Percentiles rank a stretch among this genome's conserved stretches.
Conservation (phyloP, 2,329 filamentous ascomycete genomes). For the Aspergillus quadricinctus region DNA sequence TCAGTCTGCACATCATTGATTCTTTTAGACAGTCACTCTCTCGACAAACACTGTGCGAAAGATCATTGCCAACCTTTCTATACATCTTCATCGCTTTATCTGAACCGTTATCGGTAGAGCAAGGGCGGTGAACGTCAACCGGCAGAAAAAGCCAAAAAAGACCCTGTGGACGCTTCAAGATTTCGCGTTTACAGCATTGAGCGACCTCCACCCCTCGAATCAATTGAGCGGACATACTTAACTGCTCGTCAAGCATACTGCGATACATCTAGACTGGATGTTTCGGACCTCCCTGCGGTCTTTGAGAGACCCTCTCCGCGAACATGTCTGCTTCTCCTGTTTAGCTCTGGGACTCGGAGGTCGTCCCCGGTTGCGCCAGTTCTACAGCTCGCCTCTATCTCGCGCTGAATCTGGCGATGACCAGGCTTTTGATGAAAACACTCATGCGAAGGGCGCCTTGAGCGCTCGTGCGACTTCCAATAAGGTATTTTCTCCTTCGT, state of each 20-base stretch:
- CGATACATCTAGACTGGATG: slow-evolving; percentile 25
- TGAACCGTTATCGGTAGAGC: not conserved
- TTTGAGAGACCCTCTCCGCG: slow-evolving; percentile 30
- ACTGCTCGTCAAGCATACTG: not conserved
- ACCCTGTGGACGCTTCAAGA: not conserved
- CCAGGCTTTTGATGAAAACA: not conserved
- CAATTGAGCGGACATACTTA: not conserved
- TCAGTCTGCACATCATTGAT: not conserved
- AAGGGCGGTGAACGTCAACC: slow-evolving; percentile 9
- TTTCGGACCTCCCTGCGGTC: slow-evolving; percentile 35
- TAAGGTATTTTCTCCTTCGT: not conserved
- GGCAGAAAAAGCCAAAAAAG: slow-evolving; percentile 14
- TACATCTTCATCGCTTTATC: not conserved
- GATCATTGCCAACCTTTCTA: not conserved
- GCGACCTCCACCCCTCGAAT: not conserved
- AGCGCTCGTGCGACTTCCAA: not conserved
- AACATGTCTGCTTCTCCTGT: slow-evolving; percentile 35
- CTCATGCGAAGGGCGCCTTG: not conserved
- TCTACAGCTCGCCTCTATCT: slow-evolving; percentile 18
- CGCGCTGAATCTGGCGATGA: slow-evolving; percentile 9
- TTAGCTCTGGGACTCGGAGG: slow-evolving; percentile 21
- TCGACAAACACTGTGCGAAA: not conserved
- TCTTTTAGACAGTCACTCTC: not conserved
- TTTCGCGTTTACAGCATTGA: not conserved
- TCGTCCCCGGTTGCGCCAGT: slow-evolving; percentile 21